Evolutionary conservation across 805 yeast genomes (phyloP).

Genomic region (Lachancea quebecensis): DNA sequence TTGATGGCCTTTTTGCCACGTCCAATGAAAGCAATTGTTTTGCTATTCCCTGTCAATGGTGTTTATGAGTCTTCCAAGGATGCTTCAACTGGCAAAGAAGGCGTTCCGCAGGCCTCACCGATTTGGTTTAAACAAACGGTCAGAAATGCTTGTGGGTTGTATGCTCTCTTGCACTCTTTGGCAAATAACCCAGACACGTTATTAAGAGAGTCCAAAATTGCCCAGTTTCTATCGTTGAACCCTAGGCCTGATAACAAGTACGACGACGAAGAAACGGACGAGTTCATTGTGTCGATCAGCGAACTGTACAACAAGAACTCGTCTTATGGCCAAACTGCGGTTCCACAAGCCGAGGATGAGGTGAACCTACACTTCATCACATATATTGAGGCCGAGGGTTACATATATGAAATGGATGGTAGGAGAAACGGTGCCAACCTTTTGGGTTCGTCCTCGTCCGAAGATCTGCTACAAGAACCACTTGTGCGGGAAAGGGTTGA

Average conservation of each 20-base stretch:
- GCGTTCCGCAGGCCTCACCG: conserved; percentile 18
- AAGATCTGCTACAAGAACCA: conserved; percentile 48
- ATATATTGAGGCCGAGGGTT: conserved; percentile 51
- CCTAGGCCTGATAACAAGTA: conserved; percentile 36
- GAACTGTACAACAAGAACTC: conserved; percentile 18
- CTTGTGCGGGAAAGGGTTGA: conserved; percentile 49
- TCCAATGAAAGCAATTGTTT: conserved; percentile 68
- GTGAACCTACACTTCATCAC: conserved; percentile 73
- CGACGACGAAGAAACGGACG: conserved; percentile 35
- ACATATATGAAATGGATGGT: conserved; percentile 83
- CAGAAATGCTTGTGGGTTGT: conserved; percentile 87
- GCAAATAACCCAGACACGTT: conserved; percentile 32
- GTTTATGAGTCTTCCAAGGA: conserved; percentile 49
- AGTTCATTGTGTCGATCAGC: conserved; percentile 22
- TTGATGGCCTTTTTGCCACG: conserved; percentile 72
- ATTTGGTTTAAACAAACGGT: conserved; percentile 84
- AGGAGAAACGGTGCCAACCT: conserved; percentile 59
- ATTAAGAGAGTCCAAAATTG: conserved; percentile 16
- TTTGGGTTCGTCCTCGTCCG: conserved; percentile 37
- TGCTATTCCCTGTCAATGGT: conserved; percentile 74
- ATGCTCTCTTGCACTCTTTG: conserved; percentile 70
- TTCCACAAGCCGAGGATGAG: conserved; percentile 50
- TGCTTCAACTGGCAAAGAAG: conserved; percentile 7
- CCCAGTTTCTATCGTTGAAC: conserved; percentile 13
- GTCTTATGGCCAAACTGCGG: conserved; percentile 55